A percentile compares a stretch with the other conserved stretches of the same genome.
phyloP scores from a whole-genome alignment of 2,329 filamentous ascomycete genomes.

The Aspergillus fijiensis region DNA sequence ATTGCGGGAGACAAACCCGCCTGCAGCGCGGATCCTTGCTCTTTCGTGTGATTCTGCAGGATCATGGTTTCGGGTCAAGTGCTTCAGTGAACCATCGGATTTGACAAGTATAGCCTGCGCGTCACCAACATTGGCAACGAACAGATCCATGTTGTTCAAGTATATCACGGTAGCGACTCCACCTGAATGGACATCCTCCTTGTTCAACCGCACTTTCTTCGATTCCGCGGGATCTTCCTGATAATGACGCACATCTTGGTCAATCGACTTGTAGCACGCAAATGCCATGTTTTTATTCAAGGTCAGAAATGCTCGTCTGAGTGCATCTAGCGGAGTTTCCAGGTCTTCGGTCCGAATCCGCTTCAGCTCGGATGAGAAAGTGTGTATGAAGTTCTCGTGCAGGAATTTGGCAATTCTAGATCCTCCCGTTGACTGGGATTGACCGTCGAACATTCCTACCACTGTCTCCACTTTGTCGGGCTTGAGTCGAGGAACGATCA shows the following conservation, averaged over 20 bases:
- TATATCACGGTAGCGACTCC: slow-evolving; percentile 92
- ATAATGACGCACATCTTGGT: slow-evolving; percentile 58
- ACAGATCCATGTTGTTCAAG: slow-evolving; percentile 83
- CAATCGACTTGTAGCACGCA: slow-evolving; percentile 74
- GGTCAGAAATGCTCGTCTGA: slow-evolving; percentile 80
- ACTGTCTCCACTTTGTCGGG: slow-evolving; percentile 87
- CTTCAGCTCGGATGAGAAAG: slow-evolving; percentile 80
- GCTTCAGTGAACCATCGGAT: slow-evolving; percentile 77
- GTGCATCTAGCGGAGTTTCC: slow-evolving; percentile 78
- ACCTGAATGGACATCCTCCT: slow-evolving; percentile 86
- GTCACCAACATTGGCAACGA: slow-evolving; percentile 92
- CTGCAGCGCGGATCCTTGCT: slow-evolving; percentile 86
- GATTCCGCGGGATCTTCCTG: slow-evolving; percentile 71
- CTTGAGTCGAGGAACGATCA: slow-evolving; percentile 90
- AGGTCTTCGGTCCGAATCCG: slow-evolving; percentile 63
- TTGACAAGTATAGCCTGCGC: slow-evolving; percentile 94
- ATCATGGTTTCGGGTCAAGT: slow-evolving; percentile 88
- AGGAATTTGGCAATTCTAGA: slow-evolving; percentile 96
- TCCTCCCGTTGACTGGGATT: slow-evolving; percentile 81
- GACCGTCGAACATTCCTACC: slow-evolving; percentile 93
- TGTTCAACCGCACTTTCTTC: slow-evolving; percentile 66
- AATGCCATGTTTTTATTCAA: slow-evolving; percentile 94
- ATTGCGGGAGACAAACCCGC: slow-evolving; percentile 92
- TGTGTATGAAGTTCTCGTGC: slow-evolving; percentile 89
- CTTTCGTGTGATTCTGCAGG: slow-evolving; percentile 83